Evolutionary conservation across 139 green algal species (phyloP), one percentile per base, ranked within the genome.

Genomic region (Volvox reticuliferus): DNA sequence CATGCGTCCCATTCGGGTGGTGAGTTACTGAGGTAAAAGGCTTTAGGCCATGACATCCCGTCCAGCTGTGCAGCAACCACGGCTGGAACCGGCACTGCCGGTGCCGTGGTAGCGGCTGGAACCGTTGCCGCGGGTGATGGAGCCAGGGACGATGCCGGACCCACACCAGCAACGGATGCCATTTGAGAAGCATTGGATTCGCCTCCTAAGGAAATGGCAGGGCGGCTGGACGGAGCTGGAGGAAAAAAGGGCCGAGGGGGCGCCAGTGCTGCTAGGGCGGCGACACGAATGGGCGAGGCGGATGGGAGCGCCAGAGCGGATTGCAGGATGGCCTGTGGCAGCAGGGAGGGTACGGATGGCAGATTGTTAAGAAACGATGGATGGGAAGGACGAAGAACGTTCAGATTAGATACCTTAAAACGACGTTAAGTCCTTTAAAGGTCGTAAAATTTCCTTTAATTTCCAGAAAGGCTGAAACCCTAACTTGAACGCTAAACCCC

Each of bases 241-340:
- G 35, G n/a, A 33, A 33, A 21, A 16, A 12, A 2, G 21, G 79
- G 1, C 21, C 37, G 37, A 28, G 24, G 79, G 20, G 44, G 18
- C 0, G 55, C 28, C 55, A 86, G 80, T 0, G 80, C 80, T 19
- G 80, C 55, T 18, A 75, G 13, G n/a, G 80, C 80, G 12, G 80
- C 80, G 14, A 61, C 80, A 9, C 80, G 80, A 18, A 86, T 44
- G 13, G 55, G 80, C 12, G 80, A 86, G 80, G 50, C 12, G 50
- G 55, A 12, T 44, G 80, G 80, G 18, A 86, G 80, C 28, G 80
- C 55, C 28, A 86, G 80, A 6, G 80, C 80, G 1, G 80, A 76
- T n/a, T 61, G 55, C 28, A 86, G 55, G 50, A 86, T 22, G n/a
- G 28, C 80, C 80, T 86, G 80, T 14, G 80, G 14, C 32, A 55